phyloP scores from a whole-genome alignment of 2,329 filamentous ascomycete species.

The Botryosphaeria dothidea region DNA sequence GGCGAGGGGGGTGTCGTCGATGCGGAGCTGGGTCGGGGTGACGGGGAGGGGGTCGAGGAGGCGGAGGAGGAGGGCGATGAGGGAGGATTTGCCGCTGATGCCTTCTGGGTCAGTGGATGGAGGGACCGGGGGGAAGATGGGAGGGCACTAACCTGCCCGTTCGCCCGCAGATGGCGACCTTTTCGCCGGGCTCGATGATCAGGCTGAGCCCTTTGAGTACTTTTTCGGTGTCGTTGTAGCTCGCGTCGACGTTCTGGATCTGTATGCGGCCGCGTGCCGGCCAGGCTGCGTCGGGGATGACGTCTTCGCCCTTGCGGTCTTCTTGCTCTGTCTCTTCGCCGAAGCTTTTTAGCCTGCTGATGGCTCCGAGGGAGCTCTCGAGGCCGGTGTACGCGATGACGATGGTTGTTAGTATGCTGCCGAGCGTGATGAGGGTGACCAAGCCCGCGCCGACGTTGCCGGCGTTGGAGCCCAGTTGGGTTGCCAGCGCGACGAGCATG shows the following conservation, averaged over 20 bases:
- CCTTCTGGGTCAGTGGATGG: background rate
- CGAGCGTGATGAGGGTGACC: slow-evolving; percentile 56
- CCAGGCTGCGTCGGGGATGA: slow-evolving; percentile 35
- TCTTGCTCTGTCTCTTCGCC: slow-evolving; percentile 47
- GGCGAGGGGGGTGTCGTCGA: slow-evolving; percentile 52
- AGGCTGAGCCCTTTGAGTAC: slow-evolving; percentile 51
- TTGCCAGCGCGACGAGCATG: slow-evolving; percentile 37
- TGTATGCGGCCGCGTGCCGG: slow-evolving; percentile 45
- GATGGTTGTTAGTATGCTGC: slow-evolving; percentile 51
- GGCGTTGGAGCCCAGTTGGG: slow-evolving; percentile 39
- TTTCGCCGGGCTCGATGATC: slow-evolving; percentile 49
- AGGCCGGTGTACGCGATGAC: slow-evolving; percentile 57
- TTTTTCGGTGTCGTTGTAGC: slow-evolving; percentile 36
- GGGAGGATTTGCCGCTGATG: slow-evolving; percentile 52
- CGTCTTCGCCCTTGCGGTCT: slow-evolving; percentile 54
- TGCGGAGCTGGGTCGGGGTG: slow-evolving; percentile 42
- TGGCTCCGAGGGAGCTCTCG: slow-evolving; percentile 60
- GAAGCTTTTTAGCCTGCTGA: slow-evolving; percentile 58
- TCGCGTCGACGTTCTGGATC: slow-evolving; percentile 46
- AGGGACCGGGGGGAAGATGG: background rate
- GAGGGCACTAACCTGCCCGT: slow-evolving; percentile 46
- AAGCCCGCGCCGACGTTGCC: slow-evolving; percentile 56
- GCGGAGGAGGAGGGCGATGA: slow-evolving; percentile 51
- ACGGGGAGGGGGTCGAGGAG: slow-evolving; percentile 43
- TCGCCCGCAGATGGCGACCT: slow-evolving; percentile 55